Evolutionary conservation across 169 alveolate genomes (phyloP).

Genomic region (Amoebophrya sp.): DNA sequence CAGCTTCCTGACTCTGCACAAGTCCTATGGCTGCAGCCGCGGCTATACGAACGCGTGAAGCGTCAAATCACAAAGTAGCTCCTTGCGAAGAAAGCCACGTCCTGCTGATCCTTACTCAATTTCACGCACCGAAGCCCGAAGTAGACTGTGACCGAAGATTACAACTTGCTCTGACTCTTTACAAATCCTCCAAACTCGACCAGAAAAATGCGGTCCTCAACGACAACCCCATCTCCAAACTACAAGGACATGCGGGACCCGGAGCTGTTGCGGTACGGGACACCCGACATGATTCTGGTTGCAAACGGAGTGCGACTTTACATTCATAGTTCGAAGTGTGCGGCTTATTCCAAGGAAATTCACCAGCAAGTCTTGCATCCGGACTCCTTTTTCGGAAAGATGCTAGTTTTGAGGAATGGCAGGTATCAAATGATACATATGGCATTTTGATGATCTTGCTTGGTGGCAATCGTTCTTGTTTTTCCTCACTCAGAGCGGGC

Average conservation of each 20-base stretch:
- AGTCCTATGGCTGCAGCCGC: too few relatives aligned
- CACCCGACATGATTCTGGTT: conserved; percentile 20
- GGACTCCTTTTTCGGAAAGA: neutral
- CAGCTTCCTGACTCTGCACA: too few relatives aligned
- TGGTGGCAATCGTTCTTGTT: too few relatives aligned
- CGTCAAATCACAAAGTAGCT: too few relatives aligned
- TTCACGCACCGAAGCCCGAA: too few relatives aligned
- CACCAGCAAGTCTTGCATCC: neutral
- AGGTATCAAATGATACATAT: neutral
- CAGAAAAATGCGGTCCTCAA: neutral
- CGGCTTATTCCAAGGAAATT: neutral
- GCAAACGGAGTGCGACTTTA: neutral
- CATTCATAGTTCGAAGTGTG: neutral
- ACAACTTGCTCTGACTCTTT: too few relatives aligned
- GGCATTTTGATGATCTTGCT: too few relatives aligned
- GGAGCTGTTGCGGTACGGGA: conserved; percentile 18
- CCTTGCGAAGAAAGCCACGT: too few relatives aligned
- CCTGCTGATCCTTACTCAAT: too few relatives aligned
- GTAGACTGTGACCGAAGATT: too few relatives aligned
- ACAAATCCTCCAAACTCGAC: neutral
- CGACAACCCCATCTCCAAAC: neutral
- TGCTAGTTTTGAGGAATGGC: neutral
- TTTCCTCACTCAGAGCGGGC: too few relatives aligned
- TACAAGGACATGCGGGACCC: neutral
- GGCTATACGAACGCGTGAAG: too few relatives aligned